Percentiles rank a stretch among this genome's conserved stretches.
Evolutionary conservation across 148 eudicot species (phyloP).

Genomic region (Polygonum maritimum): DNA sequence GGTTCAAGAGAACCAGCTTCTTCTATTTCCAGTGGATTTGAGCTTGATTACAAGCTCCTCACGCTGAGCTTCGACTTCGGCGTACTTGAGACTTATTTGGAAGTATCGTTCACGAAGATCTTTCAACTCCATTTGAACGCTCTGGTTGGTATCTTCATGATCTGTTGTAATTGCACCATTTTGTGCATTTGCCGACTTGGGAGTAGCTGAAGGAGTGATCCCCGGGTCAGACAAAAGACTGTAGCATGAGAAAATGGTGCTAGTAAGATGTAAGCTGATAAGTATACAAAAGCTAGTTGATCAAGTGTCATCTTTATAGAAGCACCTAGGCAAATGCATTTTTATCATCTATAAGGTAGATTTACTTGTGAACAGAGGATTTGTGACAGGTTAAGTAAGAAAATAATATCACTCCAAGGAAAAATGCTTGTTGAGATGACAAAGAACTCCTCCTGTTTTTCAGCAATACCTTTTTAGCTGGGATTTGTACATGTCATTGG

Average conservation of each 20-base stretch:
- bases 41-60: constrained; percentile 91
- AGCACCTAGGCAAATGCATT: background rate
- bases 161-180: constrained; percentile 25
- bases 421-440: background rate
- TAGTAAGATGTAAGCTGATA: background rate
- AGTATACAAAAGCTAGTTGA: background rate
- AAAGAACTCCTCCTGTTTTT: background rate
- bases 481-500: constrained; percentile 44
- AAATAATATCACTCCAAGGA: background rate
- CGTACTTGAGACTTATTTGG: constrained; percentile 79
- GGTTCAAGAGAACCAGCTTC: constrained; percentile 55
- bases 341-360: background rate
- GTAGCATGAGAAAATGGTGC: constrained; percentile 6
- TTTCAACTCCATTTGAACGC: constrained; percentile 56
- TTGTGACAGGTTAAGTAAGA: background rate
- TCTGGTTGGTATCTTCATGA: constrained; percentile 30
- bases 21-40: constrained; percentile 37
- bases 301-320: background rate
- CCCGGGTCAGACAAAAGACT: constrained; percentile 39
- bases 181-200: constrained; percentile 21
- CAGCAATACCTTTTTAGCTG: constrained; percentile 54
- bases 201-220: constrained; percentile 19
- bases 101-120: constrained; percentile 78
- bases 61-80: constrained; percentile 85
- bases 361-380: background rate